phyloP scores from a whole-genome alignment of 768 basidiomycete genomes.

The Boletus bicolor region DNA sequence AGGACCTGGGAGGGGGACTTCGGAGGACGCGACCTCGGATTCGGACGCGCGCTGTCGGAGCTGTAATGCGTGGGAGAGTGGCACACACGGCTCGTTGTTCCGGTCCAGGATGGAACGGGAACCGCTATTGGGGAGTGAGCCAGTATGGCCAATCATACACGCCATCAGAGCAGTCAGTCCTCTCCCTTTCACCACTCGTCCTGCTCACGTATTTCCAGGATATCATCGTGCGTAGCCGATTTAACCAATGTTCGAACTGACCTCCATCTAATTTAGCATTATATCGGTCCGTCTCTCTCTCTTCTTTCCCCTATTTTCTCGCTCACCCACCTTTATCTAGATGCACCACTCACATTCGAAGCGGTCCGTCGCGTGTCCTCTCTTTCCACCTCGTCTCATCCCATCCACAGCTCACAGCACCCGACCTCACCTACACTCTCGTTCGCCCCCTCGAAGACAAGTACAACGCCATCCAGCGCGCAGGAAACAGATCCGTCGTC shows the following conservation, averaged over 20 bases:
- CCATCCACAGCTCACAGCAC: slow-evolving; percentile 60
- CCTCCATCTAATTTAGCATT: slow-evolving; percentile 38
- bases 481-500: slow-evolving; percentile 78
- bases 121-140: slow-evolving; percentile 48
- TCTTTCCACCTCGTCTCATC: slow-evolving; percentile 7
- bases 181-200: no score
- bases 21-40: slow-evolving; percentile 27
- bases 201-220: slow-evolving; percentile 36
- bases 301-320: not conserved
- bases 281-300: slow-evolving; percentile 51
- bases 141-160: slow-evolving; percentile 81
- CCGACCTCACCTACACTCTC: slow-evolving; percentile 89
- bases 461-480: slow-evolving; percentile 67
- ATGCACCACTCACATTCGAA: slow-evolving; percentile 81
- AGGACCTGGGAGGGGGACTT: slow-evolving; percentile 17
- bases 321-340: slow-evolving; percentile 35
- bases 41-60: slow-evolving; percentile 34
- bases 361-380: slow-evolving; percentile 47
- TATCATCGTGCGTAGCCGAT: slow-evolving; percentile 44
- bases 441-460: slow-evolving; percentile 86
- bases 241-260: no score
- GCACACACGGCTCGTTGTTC: not conserved
- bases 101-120: slow-evolving; percentile 26
- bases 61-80: slow-evolving; percentile 25
- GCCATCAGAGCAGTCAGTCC: slow-evolving; percentile 57